A percentile compares a stretch with the other conserved stretches of the same genome.
phyloP scores from a whole-genome alignment of 2,329 filamentous ascomycete species.

The Chrysosporium keratinophilum region DNA sequence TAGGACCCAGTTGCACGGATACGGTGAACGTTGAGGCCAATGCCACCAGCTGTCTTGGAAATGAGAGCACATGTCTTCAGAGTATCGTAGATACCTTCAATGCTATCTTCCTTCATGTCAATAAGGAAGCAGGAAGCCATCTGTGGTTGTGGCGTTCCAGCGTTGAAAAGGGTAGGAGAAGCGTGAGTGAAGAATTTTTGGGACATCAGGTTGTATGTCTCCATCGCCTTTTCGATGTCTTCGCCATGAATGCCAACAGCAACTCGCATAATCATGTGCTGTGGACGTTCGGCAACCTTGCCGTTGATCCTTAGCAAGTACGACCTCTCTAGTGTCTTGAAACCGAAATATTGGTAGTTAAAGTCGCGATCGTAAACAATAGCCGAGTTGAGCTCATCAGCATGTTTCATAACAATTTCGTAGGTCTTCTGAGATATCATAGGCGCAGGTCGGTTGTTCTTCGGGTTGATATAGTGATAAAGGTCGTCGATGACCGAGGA shows the following conservation, averaged over 20 bases:
- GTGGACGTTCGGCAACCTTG: constrained; percentile 91
- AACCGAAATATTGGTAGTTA: constrained; percentile 99
- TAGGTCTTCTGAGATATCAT: constrained; percentile 94
- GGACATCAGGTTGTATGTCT: constrained; percentile 99
- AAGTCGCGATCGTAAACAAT: constrained; percentile 99
- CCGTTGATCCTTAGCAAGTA: constrained; percentile 92
- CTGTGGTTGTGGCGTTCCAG: constrained; percentile 87
- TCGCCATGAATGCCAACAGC: constrained; percentile 94
- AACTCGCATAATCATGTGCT: constrained; percentile 99
- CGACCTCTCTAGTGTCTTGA: constrained; percentile 97
- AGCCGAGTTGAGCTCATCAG: constrained; percentile 93
- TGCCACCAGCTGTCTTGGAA: constrained; percentile 97
- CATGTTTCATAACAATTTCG: constrained; percentile 88
- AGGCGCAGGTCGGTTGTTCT: constrained; percentile 69
- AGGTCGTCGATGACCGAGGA: constrained; percentile 90
- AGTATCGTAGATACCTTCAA: constrained; percentile 98
- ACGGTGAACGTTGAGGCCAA: constrained; percentile 90
- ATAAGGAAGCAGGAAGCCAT: constrained; percentile 97
- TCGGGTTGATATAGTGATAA: constrained; percentile 92
- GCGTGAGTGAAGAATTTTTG: constrained; percentile 98
- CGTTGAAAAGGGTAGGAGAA: constrained; percentile 95
- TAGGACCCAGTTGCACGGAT: constrained; percentile 97
- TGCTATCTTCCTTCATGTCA: constrained; percentile 99
- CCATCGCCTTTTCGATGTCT: constrained; percentile 83
- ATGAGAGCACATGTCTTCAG: constrained; percentile 99